These are phyloP conservation scores for Lunasporangiospora selenospora DNA, from an alignment of 192 early-diverging fungal species.

Conservation along the genomic window DNA sequence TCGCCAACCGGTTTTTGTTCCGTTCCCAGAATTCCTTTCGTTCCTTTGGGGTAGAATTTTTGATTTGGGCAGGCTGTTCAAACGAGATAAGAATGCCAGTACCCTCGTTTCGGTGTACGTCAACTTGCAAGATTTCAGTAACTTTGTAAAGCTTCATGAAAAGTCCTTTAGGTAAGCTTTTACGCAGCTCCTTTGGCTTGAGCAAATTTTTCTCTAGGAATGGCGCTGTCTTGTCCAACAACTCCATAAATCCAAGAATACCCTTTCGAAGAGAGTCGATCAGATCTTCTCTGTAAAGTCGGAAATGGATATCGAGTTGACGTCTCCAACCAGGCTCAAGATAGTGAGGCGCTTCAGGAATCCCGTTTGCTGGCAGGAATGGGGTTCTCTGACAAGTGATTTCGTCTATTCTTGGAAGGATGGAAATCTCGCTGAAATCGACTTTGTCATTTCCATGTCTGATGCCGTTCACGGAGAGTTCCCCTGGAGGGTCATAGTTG, in stretches of 20 bases:
- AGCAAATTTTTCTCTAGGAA: not conserved
- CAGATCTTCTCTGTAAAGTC: slow-evolving; percentile 55
- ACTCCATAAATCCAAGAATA: slow-evolving; percentile 35
- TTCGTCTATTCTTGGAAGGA: slow-evolving; percentile 61
- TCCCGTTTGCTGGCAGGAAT: slow-evolving; percentile 49
- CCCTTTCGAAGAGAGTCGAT: slow-evolving; percentile 39
- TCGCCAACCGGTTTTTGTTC: slow-evolving; percentile 47
- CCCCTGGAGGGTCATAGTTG: slow-evolving; percentile 43
- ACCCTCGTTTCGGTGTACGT: slow-evolving; percentile 8
- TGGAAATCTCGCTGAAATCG: slow-evolving; percentile 51
- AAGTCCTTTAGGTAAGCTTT: too few species aligned
- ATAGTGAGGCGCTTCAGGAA: slow-evolving; percentile 28
- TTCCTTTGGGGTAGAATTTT: not conserved
- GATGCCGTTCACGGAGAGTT: slow-evolving; percentile 33
- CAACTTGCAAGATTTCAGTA: slow-evolving; percentile 1
- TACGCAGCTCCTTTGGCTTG: not conserved
- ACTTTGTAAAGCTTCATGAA: too few species aligned
- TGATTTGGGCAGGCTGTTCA: not conserved
- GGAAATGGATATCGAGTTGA: slow-evolving; percentile 56
- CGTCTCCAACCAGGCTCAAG: slow-evolving; percentile 37
- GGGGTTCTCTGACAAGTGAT: slow-evolving; percentile 28
- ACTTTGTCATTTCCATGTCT: slow-evolving; percentile 63
- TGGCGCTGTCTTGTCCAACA: not conserved
- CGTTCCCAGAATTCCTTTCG: slow-evolving; percentile 2
- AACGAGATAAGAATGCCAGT: slow-evolving; percentile 4